phyloP scores from a whole-genome alignment of 1,139 yeast species.

The Candida sp. region DNA sequence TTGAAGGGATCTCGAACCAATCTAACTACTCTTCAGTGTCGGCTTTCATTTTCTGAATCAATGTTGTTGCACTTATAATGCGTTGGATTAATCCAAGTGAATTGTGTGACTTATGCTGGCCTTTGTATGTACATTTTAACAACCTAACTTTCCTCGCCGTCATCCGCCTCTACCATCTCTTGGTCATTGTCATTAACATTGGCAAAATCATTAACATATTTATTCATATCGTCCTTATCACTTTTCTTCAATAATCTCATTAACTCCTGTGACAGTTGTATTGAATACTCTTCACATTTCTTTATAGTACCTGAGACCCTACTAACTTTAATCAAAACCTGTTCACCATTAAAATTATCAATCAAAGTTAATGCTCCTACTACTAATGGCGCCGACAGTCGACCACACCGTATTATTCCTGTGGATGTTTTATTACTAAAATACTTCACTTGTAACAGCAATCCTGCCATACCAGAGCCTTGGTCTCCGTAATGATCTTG shows the following conservation, averaged over 20 bases:
- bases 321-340: conserved; percentile 57
- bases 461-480: conserved; percentile 67
- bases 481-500: conserved; percentile 70
- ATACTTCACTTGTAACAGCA: conserved; percentile 67
- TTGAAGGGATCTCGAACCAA: no score
- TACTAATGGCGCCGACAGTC: conserved; percentile 61
- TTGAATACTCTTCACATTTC: conserved; percentile 71
- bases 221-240: conserved; percentile 2
- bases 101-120: no score
- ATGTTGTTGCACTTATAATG: no score
- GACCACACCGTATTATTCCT: conserved; percentile 77
- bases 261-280: conserved; percentile 38
- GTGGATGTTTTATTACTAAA: conserved; percentile 80
- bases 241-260: conserved; percentile 18
- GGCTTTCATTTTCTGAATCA: no score
- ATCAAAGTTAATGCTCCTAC: conserved; percentile 71
- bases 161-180: conserved; percentile 2
- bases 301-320: conserved; percentile 88
- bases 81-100: no score
- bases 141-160: conserved; percentile 5
- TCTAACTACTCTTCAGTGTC: no score
- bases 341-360: conserved; percentile 47
- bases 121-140: no score
- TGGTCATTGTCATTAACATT: not conserved
- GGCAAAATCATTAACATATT: not conserved